A percentile compares a stretch with the other conserved stretches of the same genome.
Evolutionary conservation across 257 asterid genomes (phyloP).

Genomic region (Orobanche coerulescens): DNA sequence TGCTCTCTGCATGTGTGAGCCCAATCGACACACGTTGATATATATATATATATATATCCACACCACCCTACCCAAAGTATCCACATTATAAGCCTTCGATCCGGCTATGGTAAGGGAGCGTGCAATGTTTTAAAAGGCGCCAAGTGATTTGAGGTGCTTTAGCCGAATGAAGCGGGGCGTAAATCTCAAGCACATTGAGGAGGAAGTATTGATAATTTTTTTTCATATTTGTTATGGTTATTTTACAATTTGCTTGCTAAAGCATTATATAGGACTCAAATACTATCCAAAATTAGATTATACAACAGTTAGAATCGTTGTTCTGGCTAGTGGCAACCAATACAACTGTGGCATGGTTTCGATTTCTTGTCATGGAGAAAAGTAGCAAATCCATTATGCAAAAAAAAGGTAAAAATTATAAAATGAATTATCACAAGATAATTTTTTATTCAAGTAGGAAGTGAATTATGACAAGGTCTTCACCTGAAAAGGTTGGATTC

Average conservation of each 20-base stretch:
- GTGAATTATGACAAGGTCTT: constrained; percentile 7
- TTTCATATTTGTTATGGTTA: background rate
- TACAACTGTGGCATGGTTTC: constrained; percentile 5
- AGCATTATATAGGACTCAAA: constrained; percentile 1
- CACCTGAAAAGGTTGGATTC: constrained; percentile 92
- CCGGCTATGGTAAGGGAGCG: no score
- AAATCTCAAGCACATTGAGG: no score
- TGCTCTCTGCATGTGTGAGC: no score
- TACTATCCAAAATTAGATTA: constrained; percentile 8
- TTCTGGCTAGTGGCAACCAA: constrained; percentile 15
- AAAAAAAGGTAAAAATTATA: background rate
- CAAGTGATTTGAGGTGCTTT: no score
- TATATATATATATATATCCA: no score
- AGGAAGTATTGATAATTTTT: no score
- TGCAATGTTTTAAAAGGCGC: no score
- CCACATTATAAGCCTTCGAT: no score
- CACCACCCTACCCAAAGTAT: no score
- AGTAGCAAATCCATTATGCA: background rate
- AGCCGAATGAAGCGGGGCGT: no score
- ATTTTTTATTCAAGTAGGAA: constrained; percentile 4
- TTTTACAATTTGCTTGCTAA: constrained; percentile 3
- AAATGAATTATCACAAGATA: constrained; percentile 6
- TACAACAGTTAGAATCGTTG: background rate
- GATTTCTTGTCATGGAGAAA: background rate
- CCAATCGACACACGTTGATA: no score